Percentiles rank a stretch among this genome's conserved stretches.
These are phyloP conservation scores for Arthrobotrys sinensis DNA, from an alignment of 2,329 filamentous ascomycete species.

Conservation along the genomic window DNA sequence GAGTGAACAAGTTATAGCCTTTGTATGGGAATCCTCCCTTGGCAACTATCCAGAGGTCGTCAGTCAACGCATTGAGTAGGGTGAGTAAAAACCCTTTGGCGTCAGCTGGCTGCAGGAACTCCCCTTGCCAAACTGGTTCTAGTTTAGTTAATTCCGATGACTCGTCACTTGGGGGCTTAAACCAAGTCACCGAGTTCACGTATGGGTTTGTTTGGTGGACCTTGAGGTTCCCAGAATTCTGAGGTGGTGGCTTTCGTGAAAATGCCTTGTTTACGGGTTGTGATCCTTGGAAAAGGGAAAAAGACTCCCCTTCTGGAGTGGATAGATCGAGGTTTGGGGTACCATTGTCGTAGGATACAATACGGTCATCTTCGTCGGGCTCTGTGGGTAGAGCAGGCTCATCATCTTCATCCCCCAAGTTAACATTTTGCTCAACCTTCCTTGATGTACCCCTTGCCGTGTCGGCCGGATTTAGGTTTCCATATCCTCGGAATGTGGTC, in stretches of 20 bases:
- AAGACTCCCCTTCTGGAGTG: conserved; percentile 13
- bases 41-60: conserved; percentile 30
- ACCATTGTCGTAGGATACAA: not conserved
- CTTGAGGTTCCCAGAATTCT: not conserved
- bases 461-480: conserved; percentile 14
- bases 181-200: conserved; percentile 32
- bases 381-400: conserved; percentile 22
- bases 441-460: conserved; percentile 12
- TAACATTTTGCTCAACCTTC: conserved; percentile 1
- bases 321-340: conserved; percentile 29
- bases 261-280: not conserved
- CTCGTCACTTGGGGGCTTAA: conserved; percentile 9
- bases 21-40: conserved; percentile 30
- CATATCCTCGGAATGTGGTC: conserved; percentile 16
- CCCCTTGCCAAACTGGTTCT: conserved; percentile 34
- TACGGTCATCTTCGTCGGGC: conserved; percentile 4
- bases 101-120: conserved; percentile 19
- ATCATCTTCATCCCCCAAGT: conserved; percentile 26
- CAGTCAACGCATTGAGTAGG: conserved; percentile 1
- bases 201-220: not conserved
- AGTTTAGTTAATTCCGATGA: conserved; percentile 21
- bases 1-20: conserved; percentile 31
- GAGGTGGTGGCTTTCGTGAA: not conserved
- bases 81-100: conserved; percentile 31
- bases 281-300: conserved; percentile 3